Evolutionary conservation across 2,329 filamentous ascomycete genomes (phyloP).

Genomic region (Botryotinia convoluta): DNA sequence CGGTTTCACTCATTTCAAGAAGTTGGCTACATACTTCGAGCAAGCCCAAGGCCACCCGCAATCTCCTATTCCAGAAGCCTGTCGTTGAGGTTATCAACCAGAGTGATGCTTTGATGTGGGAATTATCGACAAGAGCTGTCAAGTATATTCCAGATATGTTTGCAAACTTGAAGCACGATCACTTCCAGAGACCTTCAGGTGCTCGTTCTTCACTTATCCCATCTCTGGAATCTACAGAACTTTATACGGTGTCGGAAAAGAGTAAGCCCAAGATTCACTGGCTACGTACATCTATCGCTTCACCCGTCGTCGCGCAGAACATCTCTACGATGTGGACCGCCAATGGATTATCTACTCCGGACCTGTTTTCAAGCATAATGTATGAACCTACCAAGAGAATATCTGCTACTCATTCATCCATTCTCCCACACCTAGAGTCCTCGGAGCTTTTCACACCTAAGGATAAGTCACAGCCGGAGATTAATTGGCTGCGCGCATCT

Average conservation of each 20-base stretch:
- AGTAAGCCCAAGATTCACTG: background rate
- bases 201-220: background rate
- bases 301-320: background rate
- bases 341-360: background rate
- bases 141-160: background rate
- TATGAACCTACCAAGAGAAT: background rate
- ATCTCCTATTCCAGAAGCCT: background rate
- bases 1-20: background rate
- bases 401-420: background rate
- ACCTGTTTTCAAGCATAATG: background rate
- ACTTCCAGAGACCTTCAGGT: background rate
- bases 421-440: background rate
- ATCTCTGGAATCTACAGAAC: background rate
- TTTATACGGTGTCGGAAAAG: background rate
- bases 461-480: background rate
- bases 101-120: background rate
- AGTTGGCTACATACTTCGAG: slow-evolving; percentile 10
- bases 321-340: background rate
- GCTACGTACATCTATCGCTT: background rate
- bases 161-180: background rate
- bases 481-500: background rate
- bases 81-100: background rate
- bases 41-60: background rate
- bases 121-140: background rate
- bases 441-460: background rate